phyloP scores from a whole-genome alignment of 2,329 filamentous ascomycete genomes.

The Colletotrichum sp. region DNA sequence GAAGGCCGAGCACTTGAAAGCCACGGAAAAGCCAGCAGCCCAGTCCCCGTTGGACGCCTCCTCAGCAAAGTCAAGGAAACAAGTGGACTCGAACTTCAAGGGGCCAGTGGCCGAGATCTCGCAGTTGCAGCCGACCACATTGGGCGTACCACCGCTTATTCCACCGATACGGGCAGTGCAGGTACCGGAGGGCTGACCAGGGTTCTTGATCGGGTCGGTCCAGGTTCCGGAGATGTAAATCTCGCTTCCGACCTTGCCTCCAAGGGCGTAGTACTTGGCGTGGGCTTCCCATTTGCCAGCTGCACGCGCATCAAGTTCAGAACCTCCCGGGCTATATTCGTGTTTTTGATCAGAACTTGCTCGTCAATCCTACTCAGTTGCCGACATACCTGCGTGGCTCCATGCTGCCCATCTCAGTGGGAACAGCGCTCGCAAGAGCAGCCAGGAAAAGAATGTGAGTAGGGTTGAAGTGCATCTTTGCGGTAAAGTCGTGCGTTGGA shows the following conservation, averaged over 20 bases:
- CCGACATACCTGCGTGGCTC: background rate
- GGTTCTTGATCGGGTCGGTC: background rate
- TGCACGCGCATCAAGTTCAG: background rate
- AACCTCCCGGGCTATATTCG: background rate
- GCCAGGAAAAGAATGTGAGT: background rate
- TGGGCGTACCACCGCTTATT: background rate
- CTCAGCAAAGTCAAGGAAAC: background rate
- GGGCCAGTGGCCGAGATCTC: background rate
- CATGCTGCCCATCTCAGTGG: background rate
- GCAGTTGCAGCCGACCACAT: background rate
- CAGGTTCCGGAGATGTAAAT: background rate
- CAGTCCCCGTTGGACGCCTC: background rate
- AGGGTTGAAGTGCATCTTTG: background rate
- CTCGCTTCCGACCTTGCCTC: background rate
- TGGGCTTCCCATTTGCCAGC: background rate
- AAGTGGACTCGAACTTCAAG: background rate
- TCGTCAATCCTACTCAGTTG: background rate
- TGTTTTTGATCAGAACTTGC: background rate
- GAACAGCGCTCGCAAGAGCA: background rate
- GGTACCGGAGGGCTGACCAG: background rate
- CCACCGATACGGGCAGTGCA: background rate
- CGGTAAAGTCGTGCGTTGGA: background rate
- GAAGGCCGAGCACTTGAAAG: background rate
- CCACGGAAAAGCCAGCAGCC: background rate
- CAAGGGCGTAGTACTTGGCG: background rate